Evolutionary conservation across 306 rosid species (phyloP).

Genomic region (Quercus parvula): DNA sequence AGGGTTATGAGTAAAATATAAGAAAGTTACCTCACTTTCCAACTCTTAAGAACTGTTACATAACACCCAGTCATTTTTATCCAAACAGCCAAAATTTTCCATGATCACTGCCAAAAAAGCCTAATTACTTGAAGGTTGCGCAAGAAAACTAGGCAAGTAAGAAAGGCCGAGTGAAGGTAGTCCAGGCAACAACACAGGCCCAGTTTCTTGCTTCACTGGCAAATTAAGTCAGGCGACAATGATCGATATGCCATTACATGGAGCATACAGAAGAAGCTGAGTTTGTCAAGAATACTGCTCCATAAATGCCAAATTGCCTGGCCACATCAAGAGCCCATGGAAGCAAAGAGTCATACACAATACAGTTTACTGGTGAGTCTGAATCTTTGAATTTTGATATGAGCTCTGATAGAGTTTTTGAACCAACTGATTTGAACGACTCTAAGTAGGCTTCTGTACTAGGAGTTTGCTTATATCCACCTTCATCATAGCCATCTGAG

Average conservation of each 20-base stretch:
- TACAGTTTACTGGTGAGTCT: slow-evolving; percentile 25
- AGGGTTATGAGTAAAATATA: too few species aligned
- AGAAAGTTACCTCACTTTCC: slow-evolving; percentile 31
- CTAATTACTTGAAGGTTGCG: neutral
- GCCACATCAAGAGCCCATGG: slow-evolving; percentile 47
- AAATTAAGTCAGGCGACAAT: neutral
- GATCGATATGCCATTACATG: slow-evolving; percentile 20
- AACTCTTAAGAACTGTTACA: slow-evolving; percentile 32
- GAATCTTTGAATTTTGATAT: slow-evolving; percentile 18
- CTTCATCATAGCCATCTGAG: slow-evolving; percentile 34
- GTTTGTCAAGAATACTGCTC: slow-evolving; percentile 32
- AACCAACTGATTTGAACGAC: slow-evolving; percentile 30
- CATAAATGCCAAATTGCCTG: slow-evolving; percentile 14
- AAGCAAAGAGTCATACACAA: slow-evolving; percentile 38
- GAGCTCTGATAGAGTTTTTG: slow-evolving; percentile 24
- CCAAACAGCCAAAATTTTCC: slow-evolving; percentile 11
- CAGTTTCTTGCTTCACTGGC: slow-evolving; percentile 16
- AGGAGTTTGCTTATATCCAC: slow-evolving; percentile 31
- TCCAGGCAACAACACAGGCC: slow-evolving; percentile 21
- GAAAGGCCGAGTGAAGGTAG: slow-evolving; percentile 25
- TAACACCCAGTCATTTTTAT: slow-evolving; percentile 34
- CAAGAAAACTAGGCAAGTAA: slow-evolving; percentile 28
- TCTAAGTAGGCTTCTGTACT: slow-evolving; percentile 25
- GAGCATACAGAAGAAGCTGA: slow-evolving; percentile 38
- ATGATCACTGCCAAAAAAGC: slow-evolving; percentile 7